Percentiles rank a stretch among this genome's conserved stretches.
These are phyloP conservation scores for Acacia confusa DNA, from an alignment of 306 rosid genomes.

Conservation along the genomic window DNA sequence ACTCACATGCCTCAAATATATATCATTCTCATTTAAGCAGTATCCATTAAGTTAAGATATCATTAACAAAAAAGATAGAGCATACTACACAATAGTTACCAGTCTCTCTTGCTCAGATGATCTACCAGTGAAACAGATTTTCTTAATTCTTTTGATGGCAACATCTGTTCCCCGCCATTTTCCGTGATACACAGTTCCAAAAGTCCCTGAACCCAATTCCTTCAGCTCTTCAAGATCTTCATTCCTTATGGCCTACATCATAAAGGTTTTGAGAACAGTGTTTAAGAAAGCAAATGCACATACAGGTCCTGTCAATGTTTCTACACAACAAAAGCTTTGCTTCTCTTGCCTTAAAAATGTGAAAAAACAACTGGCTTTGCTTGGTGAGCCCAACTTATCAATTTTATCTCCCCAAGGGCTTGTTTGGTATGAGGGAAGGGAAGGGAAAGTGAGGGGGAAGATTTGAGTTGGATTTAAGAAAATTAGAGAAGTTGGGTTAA, in stretches of 20 bases:
- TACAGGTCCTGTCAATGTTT: conserved; percentile 1
- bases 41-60: neutral
- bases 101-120: conserved; percentile 75
- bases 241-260: conserved; percentile 61
- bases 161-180: conserved; percentile 90
- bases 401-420: neutral
- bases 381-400: neutral
- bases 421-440: no score
- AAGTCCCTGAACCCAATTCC: conserved; percentile 85
- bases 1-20: conserved; percentile 12
- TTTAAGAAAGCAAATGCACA: conserved; percentile 13
- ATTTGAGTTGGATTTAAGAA: no score
- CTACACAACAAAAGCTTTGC: conserved; percentile 2
- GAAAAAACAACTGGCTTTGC: neutral
- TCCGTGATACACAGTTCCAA: conserved; percentile 87
- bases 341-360: neutral
- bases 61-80: neutral
- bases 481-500: no score
- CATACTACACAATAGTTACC: conserved; percentile 42
- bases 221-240: conserved; percentile 83
- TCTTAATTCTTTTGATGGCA: conserved; percentile 79
- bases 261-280: conserved; percentile 6
- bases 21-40: neutral
- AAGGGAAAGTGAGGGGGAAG: no score
- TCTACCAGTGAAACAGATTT: conserved; percentile 73